Evolutionary conservation across 2,329 filamentous ascomycete species (phyloP).

Genomic region (Alternaria dauci): DNA sequence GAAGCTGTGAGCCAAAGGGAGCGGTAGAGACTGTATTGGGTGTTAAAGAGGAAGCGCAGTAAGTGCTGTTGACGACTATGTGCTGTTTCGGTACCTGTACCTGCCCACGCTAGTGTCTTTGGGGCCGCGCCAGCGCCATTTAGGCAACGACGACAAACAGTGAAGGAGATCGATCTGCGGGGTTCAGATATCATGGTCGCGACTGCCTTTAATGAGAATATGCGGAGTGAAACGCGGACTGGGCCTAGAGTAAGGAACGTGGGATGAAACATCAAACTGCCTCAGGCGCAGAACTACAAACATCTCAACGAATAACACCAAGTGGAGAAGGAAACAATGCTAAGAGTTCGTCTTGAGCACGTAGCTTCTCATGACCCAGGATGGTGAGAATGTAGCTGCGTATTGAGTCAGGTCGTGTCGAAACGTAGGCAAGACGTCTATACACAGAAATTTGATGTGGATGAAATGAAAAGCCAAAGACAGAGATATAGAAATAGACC

Average conservation of each 20-base stretch:
- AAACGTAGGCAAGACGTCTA: background rate
- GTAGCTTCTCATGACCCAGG: background rate
- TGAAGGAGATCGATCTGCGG: conserved; percentile 17
- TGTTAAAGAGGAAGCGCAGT: conserved; percentile 22
- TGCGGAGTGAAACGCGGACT: conserved; percentile 30
- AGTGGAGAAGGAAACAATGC: background rate
- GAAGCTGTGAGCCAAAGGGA: conserved; percentile 24
- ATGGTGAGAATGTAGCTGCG: background rate
- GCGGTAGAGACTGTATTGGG: conserved; percentile 30
- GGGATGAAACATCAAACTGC: conserved; percentile 32
- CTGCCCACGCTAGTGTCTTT: conserved; percentile 19
- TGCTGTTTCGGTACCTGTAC: conserved; percentile 22
- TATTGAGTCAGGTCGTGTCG: background rate
- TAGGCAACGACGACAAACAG: conserved; percentile 18
- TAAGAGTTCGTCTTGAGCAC: background rate
- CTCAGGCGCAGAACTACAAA: conserved; percentile 18
- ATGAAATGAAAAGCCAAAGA: background rate
- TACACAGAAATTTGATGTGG: background rate
- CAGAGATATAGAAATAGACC: background rate
- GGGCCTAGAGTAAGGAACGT: conserved; percentile 24
- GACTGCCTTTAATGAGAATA: conserved; percentile 22
- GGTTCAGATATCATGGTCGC: conserved; percentile 8
- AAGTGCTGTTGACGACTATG: conserved; percentile 22
- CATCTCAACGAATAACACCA: conserved; percentile 3
- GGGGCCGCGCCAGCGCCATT: conserved; percentile 23